These are phyloP conservation scores for Microascus cirrosus DNA, from an alignment of 2,329 filamentous ascomycete species.

Conservation along the genomic window DNA sequence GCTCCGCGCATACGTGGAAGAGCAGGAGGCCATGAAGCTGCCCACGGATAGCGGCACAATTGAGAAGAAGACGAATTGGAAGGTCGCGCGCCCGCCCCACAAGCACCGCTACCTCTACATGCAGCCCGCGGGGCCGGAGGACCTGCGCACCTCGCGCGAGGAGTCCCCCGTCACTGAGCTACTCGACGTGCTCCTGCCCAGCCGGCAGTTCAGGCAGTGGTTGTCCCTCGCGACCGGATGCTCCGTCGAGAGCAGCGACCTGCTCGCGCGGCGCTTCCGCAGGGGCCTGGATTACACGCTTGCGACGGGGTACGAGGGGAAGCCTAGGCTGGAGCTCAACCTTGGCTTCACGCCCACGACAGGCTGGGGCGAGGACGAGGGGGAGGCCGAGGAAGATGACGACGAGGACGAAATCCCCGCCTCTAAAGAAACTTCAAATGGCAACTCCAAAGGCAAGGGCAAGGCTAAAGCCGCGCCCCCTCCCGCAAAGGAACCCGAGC, in stretches of 20 bases:
- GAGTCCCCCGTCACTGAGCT: slow-evolving; percentile 62
- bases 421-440: slow-evolving; percentile 7
- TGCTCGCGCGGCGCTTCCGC: slow-evolving; percentile 80
- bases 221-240: slow-evolving; percentile 72
- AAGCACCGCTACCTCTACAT: slow-evolving; percentile 90
- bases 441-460: slow-evolving; percentile 14
- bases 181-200: slow-evolving; percentile 72
- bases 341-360: slow-evolving; percentile 73
- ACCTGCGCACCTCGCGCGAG: slow-evolving; percentile 23
- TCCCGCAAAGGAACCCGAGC: slow-evolving; percentile 11
- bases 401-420: slow-evolving; percentile 20
- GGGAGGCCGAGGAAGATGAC: slow-evolving; percentile 36
- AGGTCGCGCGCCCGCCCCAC: slow-evolving; percentile 77
- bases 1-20: slow-evolving; percentile 60
- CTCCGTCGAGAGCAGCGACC: slow-evolving; percentile 59
- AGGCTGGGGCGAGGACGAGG: slow-evolving; percentile 71
- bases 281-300: slow-evolving; percentile 84
- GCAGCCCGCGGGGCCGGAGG: slow-evolving; percentile 34
- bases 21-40: slow-evolving; percentile 41
- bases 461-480: slow-evolving; percentile 15
- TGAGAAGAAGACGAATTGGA: slow-evolving; percentile 52
- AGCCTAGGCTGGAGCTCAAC: slow-evolving; percentile 76
- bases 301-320: slow-evolving; percentile 69
- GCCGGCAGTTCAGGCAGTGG: slow-evolving; percentile 80
- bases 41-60: slow-evolving; percentile 40